These are phyloP conservation scores for Trametes cinnabarina DNA, from an alignment of 768 basidiomycete genomes.

Conservation along the genomic window DNA sequence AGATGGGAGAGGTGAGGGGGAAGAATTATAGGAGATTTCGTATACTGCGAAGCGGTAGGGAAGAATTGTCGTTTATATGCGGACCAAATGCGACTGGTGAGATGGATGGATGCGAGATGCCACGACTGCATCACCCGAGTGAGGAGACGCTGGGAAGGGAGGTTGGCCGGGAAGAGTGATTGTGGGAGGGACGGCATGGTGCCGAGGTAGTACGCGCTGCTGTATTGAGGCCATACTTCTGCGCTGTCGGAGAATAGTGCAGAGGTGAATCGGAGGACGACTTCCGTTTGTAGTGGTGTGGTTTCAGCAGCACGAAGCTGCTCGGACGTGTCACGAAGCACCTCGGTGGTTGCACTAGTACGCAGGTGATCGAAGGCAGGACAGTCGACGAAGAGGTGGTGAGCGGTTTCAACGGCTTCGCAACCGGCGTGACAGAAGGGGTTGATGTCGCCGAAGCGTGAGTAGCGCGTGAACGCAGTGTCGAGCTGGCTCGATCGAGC, in stretches of 20 bases:
- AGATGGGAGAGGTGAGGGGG: no score
- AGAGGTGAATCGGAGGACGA: background rate
- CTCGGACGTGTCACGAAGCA: background rate
- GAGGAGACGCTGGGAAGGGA: background rate
- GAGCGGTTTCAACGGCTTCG: background rate
- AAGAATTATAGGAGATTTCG: background rate
- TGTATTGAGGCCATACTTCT: background rate
- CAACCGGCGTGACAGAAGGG: background rate
- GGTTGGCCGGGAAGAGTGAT: background rate
- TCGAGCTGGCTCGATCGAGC: background rate
- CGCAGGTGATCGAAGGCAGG: background rate
- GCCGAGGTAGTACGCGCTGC: background rate
- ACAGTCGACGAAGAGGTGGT: background rate
- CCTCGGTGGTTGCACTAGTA: background rate
- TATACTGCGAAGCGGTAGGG: background rate
- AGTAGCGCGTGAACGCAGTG: background rate
- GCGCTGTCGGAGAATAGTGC: background rate
- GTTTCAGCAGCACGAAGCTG: background rate
- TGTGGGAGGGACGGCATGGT: background rate
- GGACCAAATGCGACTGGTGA: background rate
- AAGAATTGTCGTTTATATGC: background rate
- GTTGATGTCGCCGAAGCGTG: background rate
- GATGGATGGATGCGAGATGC: background rate
- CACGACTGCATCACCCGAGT: background rate
- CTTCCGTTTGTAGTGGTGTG: background rate